Evolutionary conservation across 352 stramenopile species (phyloP).

Genomic region (Blastocystis sp.): DNA sequence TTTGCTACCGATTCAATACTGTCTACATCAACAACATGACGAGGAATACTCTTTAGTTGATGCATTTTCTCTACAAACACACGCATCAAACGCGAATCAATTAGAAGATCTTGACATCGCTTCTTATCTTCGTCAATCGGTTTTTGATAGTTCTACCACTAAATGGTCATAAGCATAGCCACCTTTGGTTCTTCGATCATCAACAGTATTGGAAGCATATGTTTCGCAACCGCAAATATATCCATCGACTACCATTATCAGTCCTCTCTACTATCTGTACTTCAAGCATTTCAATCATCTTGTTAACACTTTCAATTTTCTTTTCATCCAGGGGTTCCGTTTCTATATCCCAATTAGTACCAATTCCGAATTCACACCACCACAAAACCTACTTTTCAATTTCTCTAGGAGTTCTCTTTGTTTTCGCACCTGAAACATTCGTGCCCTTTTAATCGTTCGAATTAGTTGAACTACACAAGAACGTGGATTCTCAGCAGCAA

Average conservation of each 20-base stretch:
- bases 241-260: conserved; percentile 2
- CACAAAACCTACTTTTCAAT: conserved; percentile 20
- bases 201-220: conserved; percentile 3
- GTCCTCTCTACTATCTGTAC: neutral
- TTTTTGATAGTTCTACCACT: conserved; percentile 52
- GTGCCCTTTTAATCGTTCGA: conserved; percentile 1
- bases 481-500: conserved; percentile 5
- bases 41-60: conserved; percentile 8
- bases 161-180: neutral
- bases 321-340: neutral
- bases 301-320: neutral
- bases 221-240: conserved; percentile 12
- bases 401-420: neutral
- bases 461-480: neutral
- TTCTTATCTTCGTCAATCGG: conserved; percentile 24
- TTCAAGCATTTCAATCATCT: conserved; percentile 11
- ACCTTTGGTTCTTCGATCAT: conserved; percentile 49
- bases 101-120: conserved; percentile 20
- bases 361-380: too few relatives aligned
- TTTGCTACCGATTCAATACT: neutral
- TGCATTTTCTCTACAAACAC: neutral
- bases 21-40: neutral
- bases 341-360: neutral
- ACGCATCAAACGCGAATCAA: neutral
- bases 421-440: conserved; percentile 39